Conservation (phyloP, 2,329 filamentous ascomycete genomes). For the Pestalotiopsis sp. region DNA sequence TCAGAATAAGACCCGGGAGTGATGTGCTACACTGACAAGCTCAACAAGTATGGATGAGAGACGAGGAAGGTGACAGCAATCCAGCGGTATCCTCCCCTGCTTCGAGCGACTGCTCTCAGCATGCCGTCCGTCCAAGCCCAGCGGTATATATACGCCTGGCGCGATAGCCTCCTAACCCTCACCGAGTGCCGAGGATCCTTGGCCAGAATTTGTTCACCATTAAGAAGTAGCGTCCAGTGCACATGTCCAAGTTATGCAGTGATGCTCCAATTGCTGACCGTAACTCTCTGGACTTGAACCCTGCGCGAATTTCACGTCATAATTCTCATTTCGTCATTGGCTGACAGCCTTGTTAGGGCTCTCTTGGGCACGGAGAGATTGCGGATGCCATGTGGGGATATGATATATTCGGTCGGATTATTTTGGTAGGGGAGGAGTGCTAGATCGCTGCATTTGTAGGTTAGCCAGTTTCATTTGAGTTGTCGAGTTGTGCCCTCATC, state of each 20-base stretch:
- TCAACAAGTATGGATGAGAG: no score
- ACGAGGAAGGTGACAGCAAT: no score
- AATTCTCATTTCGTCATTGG: slow-evolving; percentile 9
- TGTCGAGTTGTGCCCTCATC: background rate
- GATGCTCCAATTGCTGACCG: background rate
- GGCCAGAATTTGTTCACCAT: background rate
- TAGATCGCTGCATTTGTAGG: background rate
- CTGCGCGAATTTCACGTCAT: slow-evolving; percentile 8
- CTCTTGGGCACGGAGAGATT: background rate
- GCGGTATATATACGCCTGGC: background rate
- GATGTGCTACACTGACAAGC: no score
- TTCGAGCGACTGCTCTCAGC: background rate
- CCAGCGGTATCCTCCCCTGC: background rate
- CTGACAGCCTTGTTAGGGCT: slow-evolving; percentile 3
- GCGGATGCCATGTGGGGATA: slow-evolving; percentile 8
- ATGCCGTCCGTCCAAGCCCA: background rate
- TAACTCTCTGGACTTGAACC: background rate
- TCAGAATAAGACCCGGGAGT: background rate
- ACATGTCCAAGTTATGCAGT: background rate
- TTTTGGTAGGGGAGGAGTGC: background rate
- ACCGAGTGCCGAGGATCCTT: background rate
- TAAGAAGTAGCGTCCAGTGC: background rate
- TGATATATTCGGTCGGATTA: slow-evolving; percentile 2
- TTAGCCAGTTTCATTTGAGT: background rate
- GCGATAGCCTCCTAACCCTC: background rate